phyloP scores from a whole-genome alignment of 225 moss, liverwort and hornwort genomes.

The Lunularia cruciata region DNA sequence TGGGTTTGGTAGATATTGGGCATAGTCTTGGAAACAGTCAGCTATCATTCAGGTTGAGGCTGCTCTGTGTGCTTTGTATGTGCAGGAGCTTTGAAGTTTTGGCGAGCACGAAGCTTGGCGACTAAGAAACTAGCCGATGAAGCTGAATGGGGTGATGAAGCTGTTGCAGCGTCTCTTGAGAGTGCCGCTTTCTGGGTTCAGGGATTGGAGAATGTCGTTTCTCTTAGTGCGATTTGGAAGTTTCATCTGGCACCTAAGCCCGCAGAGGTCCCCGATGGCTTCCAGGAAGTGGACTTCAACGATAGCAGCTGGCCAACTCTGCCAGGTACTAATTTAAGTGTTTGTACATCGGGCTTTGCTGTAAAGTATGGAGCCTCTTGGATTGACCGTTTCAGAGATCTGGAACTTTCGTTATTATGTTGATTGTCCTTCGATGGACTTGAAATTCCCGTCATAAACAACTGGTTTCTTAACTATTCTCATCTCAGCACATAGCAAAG shows the following conservation, averaged over 20 bases:
- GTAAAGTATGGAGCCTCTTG: too few species aligned
- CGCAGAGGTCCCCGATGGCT: constrained; percentile 60
- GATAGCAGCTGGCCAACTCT: constrained; percentile 72
- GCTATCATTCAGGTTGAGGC: too few species aligned
- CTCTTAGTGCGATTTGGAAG: constrained; percentile 80
- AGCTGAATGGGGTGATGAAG: constrained; percentile 83
- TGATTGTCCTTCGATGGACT: too few species aligned
- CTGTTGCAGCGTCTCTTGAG: constrained; percentile 60
- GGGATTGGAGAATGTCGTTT: constrained; percentile 61
- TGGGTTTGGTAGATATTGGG: too few species aligned
- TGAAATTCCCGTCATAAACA: too few species aligned
- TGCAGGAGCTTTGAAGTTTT: constrained; percentile 82
- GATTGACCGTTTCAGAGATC: too few species aligned
- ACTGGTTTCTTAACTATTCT: too few species aligned
- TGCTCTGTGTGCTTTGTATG: not conserved
- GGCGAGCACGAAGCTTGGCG: constrained; percentile 59
- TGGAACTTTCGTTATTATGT: too few species aligned
- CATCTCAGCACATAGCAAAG: too few species aligned
- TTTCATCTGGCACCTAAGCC: constrained; percentile 80
- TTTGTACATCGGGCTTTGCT: too few species aligned
- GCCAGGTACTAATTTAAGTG: constrained; percentile 48
- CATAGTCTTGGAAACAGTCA: too few species aligned
- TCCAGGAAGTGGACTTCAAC: constrained; percentile 59
- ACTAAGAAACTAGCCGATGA: constrained; percentile 59
- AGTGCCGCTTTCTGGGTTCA: constrained; percentile 71